Conservation (phyloP, 345 rosid genomes). For the Sisymbrium altissimum region DNA sequence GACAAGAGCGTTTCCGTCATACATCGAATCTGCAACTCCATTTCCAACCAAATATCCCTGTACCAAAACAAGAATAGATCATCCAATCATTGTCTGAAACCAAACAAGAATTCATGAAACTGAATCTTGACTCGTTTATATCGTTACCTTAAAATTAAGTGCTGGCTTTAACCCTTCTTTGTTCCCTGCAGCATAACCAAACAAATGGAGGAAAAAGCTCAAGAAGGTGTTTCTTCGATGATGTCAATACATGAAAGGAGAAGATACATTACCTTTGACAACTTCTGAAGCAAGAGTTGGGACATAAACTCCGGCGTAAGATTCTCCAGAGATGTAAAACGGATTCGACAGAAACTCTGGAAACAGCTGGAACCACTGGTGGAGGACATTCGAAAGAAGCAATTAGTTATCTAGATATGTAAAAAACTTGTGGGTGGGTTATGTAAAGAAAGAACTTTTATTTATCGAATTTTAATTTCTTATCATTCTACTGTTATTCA, state of each 20-base stretch:
- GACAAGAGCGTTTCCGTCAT: constrained; percentile 86
- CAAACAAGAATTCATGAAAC: neutral
- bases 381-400: neutral
- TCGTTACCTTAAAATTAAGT: constrained; percentile 66
- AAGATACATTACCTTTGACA: constrained; percentile 50
- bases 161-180: constrained; percentile 60
- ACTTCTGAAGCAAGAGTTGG: constrained; percentile 89
- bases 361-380: constrained; percentile 83
- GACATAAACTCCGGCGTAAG: constrained; percentile 91
- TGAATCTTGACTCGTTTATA: neutral
- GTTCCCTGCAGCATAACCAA: constrained; percentile 44
- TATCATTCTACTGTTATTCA: neutral
- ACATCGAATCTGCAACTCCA: constrained; percentile 70
- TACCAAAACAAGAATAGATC: neutral
- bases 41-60: constrained; percentile 96
- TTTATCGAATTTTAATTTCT: neutral
- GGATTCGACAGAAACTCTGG: constrained; percentile 80
- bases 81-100: neutral
- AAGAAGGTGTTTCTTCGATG: neutral
- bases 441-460: neutral
- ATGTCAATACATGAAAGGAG: neutral
- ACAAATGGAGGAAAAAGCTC: neutral
- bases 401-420: neutral
- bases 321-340: constrained; percentile 85
- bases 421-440: neutral